Base-by-base conservation (phyloP, 441 rosid genomes). In the Pelargonium australe region DNA sequence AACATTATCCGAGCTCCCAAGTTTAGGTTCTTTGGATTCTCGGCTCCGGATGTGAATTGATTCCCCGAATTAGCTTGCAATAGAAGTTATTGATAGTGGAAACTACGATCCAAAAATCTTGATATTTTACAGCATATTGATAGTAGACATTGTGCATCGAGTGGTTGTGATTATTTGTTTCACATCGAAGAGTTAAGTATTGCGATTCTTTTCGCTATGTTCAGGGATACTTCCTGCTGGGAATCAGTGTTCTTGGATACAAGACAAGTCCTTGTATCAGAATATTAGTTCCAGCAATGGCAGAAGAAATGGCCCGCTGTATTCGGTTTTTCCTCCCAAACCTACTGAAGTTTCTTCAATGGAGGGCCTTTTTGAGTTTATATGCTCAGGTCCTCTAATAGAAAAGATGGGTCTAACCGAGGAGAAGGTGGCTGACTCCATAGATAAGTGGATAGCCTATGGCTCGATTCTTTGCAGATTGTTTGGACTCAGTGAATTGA, bases 351-450 rank as follows among this genome's bases (percentile, higher is more conserved):
- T 87, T 68, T 78, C 97, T 19, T 83, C 97, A 0, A 86, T 90
- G 0, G 73, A 86, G 68, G 96, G 85, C 79, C 93, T 95, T 74
- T 90, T 68, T 8, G 89, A 84, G 2, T 92, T 90, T 66, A 86
- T 95, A 72, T 83, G 96, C 77, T 74, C 96, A 0, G 96, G 99
- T 67, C 99, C 99, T 72, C 96, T 95, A 17, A 2, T 92, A 25
- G 80, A 75, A 40, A 85, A 84, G 83, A 20, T 87, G 72, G 91
- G 90, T 17, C 74, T 91, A 66, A 84, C 84, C 28, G 58, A 79
- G 45, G 89, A 88, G 53, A 86, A 25, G 75, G 86, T 95, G 72
- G 87, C 84, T 0, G 87, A 86, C 12, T 75, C 90, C 34, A 68
- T 95, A 47, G 97, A 95, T 76, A 86, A 88, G 72, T 91, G 99